Evolutionary conservation across 1,284 basidiomycete species (phyloP).

Genomic region (Amylostereum chailletii): DNA sequence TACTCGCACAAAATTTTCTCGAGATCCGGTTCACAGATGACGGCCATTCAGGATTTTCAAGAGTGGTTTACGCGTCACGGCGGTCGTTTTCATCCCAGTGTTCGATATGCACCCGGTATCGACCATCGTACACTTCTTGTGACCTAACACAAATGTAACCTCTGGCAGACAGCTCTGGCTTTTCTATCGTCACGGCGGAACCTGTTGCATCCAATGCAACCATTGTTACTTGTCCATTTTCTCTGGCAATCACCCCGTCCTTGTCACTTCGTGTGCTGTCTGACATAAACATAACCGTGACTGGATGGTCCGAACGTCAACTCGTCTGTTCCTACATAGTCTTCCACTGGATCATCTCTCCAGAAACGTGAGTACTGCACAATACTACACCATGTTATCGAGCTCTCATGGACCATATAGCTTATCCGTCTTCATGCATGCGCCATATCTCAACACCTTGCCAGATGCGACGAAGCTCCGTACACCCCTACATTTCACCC

Average conservation of each 20-base stretch:
- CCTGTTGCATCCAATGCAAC: constrained; percentile 41
- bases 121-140: neutral
- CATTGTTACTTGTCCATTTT: constrained; percentile 70
- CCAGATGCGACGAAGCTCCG: constrained; percentile 47
- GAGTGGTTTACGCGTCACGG: neutral
- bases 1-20: too few species aligned
- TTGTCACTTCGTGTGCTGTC: constrained; percentile 36
- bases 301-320: constrained; percentile 60
- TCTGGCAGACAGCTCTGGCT: constrained; percentile 40
- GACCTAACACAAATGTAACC: neutral
- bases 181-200: constrained; percentile 43
- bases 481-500: constrained; percentile 74
- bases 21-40: neutral
- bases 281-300: constrained; percentile 20
- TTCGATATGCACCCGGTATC: neutral
- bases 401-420: constrained; percentile 12
- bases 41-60: neutral
- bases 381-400: neutral
- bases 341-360: constrained; percentile 56
- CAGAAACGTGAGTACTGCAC: constrained; percentile 15
- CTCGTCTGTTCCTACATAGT: constrained; percentile 64
- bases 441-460: constrained; percentile 60
- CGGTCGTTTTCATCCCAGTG: neutral
- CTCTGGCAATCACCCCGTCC: constrained; percentile 59
- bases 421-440: constrained; percentile 32